phyloP scores from a whole-genome alignment of 371 early-diverging fungal genomes.

The Mortierella sp. region DNA sequence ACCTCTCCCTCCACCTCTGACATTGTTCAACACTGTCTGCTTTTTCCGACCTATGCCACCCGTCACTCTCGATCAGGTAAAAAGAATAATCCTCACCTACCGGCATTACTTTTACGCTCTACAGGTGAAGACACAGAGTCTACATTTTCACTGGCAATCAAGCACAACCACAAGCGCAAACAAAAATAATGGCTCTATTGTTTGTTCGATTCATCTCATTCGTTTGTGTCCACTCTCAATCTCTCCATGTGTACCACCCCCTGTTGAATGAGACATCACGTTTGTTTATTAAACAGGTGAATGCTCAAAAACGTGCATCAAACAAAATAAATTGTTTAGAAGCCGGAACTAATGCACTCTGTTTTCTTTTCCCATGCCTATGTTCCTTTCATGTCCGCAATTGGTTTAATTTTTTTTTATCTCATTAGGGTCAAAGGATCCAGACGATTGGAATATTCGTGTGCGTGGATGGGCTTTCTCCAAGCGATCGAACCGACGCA shows the following conservation, averaged over 20 bases:
- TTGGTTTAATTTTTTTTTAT: neutral
- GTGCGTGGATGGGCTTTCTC: conserved; percentile 58
- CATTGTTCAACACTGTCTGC: conserved; percentile 47
- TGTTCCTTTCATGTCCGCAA: conserved; percentile 4
- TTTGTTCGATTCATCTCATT: neutral
- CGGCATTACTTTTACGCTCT: neutral
- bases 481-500: conserved; percentile 50
- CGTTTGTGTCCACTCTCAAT: neutral
- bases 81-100: neutral
- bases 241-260: neutral
- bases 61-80: conserved; percentile 50
- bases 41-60: conserved; percentile 56
- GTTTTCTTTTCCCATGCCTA: neutral
- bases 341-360: neutral
- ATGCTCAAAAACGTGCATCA: neutral
- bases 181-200: neutral
- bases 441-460: conserved; percentile 55
- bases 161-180: too few species aligned
- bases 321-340: neutral
- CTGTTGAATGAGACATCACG: neutral
- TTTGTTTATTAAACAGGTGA: neutral
- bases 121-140: neutral
- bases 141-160: neutral
- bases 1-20: conserved; percentile 14
- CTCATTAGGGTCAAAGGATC: conserved; percentile 46